Conservation (phyloP, 2,329 filamentous ascomycete genomes). For the Xylaria sp. region DNA sequence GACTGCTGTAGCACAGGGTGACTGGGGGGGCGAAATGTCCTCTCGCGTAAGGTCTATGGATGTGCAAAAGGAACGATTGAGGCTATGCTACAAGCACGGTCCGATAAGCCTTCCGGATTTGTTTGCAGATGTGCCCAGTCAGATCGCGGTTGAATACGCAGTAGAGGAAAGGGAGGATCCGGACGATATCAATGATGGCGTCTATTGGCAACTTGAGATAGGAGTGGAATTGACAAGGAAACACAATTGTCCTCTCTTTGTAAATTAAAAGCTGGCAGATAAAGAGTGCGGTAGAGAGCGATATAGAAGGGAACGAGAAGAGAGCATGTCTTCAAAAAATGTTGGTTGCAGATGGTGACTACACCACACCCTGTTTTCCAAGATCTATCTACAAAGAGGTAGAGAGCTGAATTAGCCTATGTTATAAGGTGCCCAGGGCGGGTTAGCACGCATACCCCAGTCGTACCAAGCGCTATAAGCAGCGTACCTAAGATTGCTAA, state of each 20-base stretch:
- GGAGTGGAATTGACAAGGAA: constrained; percentile 4
- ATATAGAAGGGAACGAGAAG: constrained; percentile 12
- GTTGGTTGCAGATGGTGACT: not conserved
- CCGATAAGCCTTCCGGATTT: constrained; percentile 25
- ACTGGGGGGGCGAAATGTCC: constrained; percentile 16
- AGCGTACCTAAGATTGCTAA: not conserved
- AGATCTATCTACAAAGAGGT: not conserved
- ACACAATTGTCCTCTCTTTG: not conserved
- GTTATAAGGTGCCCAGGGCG: not conserved
- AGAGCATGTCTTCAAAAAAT: not conserved
- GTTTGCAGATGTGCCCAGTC: constrained; percentile 25
- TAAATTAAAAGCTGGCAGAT: not conserved
- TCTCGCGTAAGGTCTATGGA: constrained; percentile 6
- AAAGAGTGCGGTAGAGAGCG: constrained; percentile 18
- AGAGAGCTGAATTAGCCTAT: constrained; percentile 1
- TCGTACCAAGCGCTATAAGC: not conserved
- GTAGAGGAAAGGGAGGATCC: not conserved
- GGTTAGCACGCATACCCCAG: constrained; percentile 3
- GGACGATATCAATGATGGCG: constrained; percentile 8
- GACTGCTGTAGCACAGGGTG: constrained; percentile 28
- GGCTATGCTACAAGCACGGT: constrained; percentile 32
- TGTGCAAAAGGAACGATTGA: constrained; percentile 26
- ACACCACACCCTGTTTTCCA: constrained; percentile 2
- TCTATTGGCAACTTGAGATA: not conserved
- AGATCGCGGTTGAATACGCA: constrained; percentile 21